Conservation (phyloP, 306 rosid genomes). For the Ammopiptanthus mongolicus region DNA sequence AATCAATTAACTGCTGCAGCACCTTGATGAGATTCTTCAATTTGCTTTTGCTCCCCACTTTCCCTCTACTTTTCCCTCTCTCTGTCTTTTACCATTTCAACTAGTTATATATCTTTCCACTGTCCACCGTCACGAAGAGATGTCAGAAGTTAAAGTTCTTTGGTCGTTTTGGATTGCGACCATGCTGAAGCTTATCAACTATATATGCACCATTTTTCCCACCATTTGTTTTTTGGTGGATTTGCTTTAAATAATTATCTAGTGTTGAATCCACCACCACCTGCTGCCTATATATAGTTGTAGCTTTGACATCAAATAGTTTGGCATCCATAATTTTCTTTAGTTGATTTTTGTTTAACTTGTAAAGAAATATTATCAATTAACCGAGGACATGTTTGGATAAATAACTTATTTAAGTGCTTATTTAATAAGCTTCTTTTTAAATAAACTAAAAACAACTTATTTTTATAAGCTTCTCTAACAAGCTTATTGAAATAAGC, state of each 20-base stretch:
- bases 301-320: background rate
- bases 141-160: slow-evolving; percentile 17
- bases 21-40: slow-evolving; percentile 41
- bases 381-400: too few relatives aligned
- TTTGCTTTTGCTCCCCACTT: slow-evolving; percentile 30
- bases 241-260: background rate
- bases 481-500: too few relatives aligned
- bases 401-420: too few relatives aligned
- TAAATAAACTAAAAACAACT: too few relatives aligned
- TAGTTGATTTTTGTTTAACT: background rate
- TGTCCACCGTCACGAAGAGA: background rate
- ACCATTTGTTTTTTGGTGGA: background rate
- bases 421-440: too few relatives aligned
- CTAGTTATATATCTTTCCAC: slow-evolving; percentile 21
- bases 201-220: background rate
- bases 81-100: slow-evolving; percentile 24
- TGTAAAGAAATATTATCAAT: too few relatives aligned
- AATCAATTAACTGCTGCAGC: background rate
- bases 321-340: background rate
- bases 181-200: background rate
- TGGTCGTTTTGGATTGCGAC: slow-evolving; percentile 26
- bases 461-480: too few relatives aligned
- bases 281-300: background rate
- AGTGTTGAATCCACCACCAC: slow-evolving; percentile 32
- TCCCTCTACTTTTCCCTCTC: background rate